Evolutionary conservation across 2,329 filamentous ascomycete species (phyloP), one percentile per base, ranked within the genome.

Genomic region (Arachnopeziza araneosa): DNA sequence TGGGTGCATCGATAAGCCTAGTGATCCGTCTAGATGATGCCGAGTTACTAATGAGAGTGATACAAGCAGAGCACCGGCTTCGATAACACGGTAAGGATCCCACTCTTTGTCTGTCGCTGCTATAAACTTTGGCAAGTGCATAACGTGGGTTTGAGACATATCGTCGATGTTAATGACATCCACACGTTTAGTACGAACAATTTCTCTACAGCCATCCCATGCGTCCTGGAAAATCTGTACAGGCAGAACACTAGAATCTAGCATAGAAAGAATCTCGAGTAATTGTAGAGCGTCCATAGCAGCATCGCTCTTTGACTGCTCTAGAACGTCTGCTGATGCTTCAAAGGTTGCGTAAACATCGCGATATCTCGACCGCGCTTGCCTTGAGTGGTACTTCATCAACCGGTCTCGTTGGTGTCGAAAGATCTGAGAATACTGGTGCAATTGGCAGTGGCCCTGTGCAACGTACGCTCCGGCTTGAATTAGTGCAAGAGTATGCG

Each of bases 271-370:
- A 12, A 19, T 14, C 17, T 5, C 60, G 24, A 75, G 66, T 21
- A 75, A 62, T 4, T 62, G n/a, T 26, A 74, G 55, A 17, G 72
- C 71, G 63, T 74, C 60, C 54, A 59, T 56, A 63, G 51, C 55
- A 52, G 55, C 23, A 52, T 64, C 60, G 9, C 32, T 52, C 22
- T 54, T 9, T 49, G 67, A 66, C 1, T 58, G 22, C n/a, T 67
- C 48, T 9, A 75, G 59, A 9, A 64, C 57, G 0, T 65, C 58
- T 2, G 69, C 67, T 8, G 74, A 75, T 9, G 68, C 70, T 59
- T 76, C 71, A 57, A 75, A 75, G 0, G 71, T 75, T 1, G 71
- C 55, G 53, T 65, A 66, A 6, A 66, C 63, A 50, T 58, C 44
- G 10, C 51, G 36, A n/a, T 65, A 65, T 24, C 48, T 60, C 7